These are phyloP conservation scores for Penicillium sp. DNA, from an alignment of 2,329 filamentous ascomycete species.

Conservation along the genomic window DNA sequence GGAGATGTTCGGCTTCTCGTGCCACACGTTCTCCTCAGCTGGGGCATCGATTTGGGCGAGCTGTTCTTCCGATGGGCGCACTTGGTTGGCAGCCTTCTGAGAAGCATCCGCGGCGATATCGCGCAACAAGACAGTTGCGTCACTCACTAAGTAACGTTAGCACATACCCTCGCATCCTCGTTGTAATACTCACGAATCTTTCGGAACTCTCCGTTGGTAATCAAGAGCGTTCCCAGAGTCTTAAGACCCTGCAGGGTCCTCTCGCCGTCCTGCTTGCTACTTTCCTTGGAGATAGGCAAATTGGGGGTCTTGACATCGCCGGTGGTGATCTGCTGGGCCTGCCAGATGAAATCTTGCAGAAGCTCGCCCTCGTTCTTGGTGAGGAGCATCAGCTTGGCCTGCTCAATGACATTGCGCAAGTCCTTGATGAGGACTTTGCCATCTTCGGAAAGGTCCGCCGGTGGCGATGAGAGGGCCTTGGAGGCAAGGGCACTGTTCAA, in stretches of 20 bases:
- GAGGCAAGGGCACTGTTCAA: constrained; percentile 83
- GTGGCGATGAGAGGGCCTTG: constrained; percentile 67
- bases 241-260: constrained; percentile 81
- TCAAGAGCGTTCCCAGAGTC: constrained; percentile 82
- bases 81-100: constrained; percentile 69
- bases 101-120: constrained; percentile 93
- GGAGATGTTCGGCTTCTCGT: constrained; percentile 77
- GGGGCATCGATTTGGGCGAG: constrained; percentile 77
- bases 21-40: constrained; percentile 90
- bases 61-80: constrained; percentile 77
- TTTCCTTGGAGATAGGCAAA: constrained; percentile 71
- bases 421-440: constrained; percentile 78
- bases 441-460: constrained; percentile 75
- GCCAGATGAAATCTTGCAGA: constrained; percentile 95
- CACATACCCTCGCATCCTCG: neutral
- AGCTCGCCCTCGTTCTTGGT: constrained; percentile 95
- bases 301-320: constrained; percentile 62
- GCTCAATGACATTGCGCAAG: constrained; percentile 73
- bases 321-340: constrained; percentile 73
- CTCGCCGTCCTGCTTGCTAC: constrained; percentile 78
- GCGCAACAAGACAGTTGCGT: constrained; percentile 76
- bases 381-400: constrained; percentile 80
- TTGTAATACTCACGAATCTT: constrained; percentile 68
- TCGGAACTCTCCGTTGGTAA: constrained; percentile 95
- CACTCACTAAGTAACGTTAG: constrained; percentile 59